Evolutionary conservation across 2,329 filamentous ascomycete species (phyloP), one percentile per base, ranked within the genome.

Genomic region (Akanthomyces lecanii): DNA sequence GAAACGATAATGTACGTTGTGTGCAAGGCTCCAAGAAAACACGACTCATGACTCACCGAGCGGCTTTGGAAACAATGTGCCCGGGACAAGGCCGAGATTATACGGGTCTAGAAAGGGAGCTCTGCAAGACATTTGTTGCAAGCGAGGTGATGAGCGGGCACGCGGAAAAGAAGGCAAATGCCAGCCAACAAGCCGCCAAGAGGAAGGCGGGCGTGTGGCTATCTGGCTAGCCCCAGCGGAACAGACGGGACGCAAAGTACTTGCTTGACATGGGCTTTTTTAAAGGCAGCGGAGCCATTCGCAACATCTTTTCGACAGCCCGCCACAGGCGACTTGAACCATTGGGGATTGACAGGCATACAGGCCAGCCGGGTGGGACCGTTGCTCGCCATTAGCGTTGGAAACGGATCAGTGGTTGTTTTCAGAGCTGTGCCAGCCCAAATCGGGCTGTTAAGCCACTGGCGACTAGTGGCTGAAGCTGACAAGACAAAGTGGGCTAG

Each of bases 381-480:
- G n/a, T 58, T 58, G 33, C 42, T 33, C 8, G 28, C 42, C 28
- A 23, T 45, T 60, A 52, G 57, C 57, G 57, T 60, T 33, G 18
- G 28, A 47, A 33, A 60, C 28, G 57, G 47, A 25, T 38, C 57
- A 51, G 57, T 10, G 23, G 36, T 60, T 23, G 57, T 40, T 38
- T 50, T 48, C 36, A 36, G 36, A 51, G 45, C 44, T 30, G 45
- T 40, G 56, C 47, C 45, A 50, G 48, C 48, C 58, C 28, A 61
- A 53, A 61, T 61, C 58, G 58, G 58, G 50, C 58, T 61, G 48
- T 47, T 38, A 61, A 61, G 50, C 50, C 57, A 60, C 47, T 18
- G 28, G 58, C 48, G 40, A 61, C 58, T 61, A 61, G 58, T 61
- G 58, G 58, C 58, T 47, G 36, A 47, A 61, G 58, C 58, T 54